These are phyloP conservation scores for Mychonastes homosphaera DNA, from an alignment of 139 green algal species.

Conservation along the genomic window DNA sequence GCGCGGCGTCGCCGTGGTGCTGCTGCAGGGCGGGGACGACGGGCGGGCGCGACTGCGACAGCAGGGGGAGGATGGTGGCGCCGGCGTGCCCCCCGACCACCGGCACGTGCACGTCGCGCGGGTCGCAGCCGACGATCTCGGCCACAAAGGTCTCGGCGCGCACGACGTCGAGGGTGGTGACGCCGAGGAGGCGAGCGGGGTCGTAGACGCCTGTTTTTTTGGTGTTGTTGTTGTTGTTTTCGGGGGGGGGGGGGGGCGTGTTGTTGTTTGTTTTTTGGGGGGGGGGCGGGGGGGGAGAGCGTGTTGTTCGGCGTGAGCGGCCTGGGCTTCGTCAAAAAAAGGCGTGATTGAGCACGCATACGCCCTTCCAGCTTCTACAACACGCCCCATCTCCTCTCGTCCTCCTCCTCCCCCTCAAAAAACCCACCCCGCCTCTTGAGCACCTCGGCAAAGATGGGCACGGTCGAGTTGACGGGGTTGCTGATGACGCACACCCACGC, in stretches of 20 bases:
- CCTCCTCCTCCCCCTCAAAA: too few species aligned
- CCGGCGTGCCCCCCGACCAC: slow-evolving; percentile 95
- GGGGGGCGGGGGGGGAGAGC: too few species aligned
- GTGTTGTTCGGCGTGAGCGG: too few species aligned
- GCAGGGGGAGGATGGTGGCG: slow-evolving; percentile 94
- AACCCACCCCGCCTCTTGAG: slow-evolving; percentile 69
- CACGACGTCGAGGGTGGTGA: slow-evolving; percentile 87
- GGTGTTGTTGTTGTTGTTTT: too few species aligned
- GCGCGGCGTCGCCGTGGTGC: neutral
- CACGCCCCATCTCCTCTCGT: too few species aligned
- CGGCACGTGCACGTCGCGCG: slow-evolving; percentile 77
- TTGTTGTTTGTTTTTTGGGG: too few species aligned
- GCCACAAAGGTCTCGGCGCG: slow-evolving; percentile 54
- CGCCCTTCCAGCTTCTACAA: too few species aligned
- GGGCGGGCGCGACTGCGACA: slow-evolving; percentile 56
- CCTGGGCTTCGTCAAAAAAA: too few species aligned
- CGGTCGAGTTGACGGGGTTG: slow-evolving; percentile 98
- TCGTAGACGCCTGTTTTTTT: slow-evolving; percentile 80
- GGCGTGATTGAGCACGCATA: too few species aligned
- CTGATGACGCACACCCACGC: slow-evolving; percentile 80
- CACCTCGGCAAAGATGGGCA: slow-evolving; percentile 92
- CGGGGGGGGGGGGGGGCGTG: too few species aligned
- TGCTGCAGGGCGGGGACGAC: too few species aligned
- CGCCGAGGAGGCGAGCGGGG: slow-evolving; percentile 73
- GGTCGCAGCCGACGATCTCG: slow-evolving; percentile 45